These are phyloP conservation scores for Fusarium dlaminii DNA, from an alignment of 2,329 filamentous ascomycete genomes.

Conservation along the genomic window DNA sequence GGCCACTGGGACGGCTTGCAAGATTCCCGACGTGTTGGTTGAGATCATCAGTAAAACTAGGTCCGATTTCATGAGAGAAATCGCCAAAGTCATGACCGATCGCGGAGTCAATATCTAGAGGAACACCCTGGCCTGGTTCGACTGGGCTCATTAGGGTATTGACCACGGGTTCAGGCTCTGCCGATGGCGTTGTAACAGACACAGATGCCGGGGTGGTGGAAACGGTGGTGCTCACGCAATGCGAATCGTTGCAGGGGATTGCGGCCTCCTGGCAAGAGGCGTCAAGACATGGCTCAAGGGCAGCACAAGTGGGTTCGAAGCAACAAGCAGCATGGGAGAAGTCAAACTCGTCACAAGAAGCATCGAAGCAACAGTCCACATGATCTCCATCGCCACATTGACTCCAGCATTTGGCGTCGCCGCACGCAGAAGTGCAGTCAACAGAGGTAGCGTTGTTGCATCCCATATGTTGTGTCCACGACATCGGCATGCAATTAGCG, in stretches of 20 bases:
- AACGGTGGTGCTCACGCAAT: constrained; percentile 45
- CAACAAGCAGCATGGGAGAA: constrained; percentile 39
- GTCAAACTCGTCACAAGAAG: constrained; percentile 44
- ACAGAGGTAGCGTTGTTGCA: constrained; percentile 47
- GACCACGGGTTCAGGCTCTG: constrained; percentile 39
- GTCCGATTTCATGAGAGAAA: constrained; percentile 15
- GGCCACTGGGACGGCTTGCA: neutral
- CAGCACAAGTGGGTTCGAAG: constrained; percentile 45
- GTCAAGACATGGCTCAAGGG: constrained; percentile 52
- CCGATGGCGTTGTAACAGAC: constrained; percentile 44
- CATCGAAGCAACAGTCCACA: constrained; percentile 50
- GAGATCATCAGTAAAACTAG: constrained; percentile 12
- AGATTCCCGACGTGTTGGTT: constrained; percentile 14
- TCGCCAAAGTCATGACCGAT: constrained; percentile 13
- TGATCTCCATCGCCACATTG: constrained; percentile 47
- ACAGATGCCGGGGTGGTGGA: constrained; percentile 41
- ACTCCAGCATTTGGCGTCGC: constrained; percentile 43
- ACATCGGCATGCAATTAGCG: constrained; percentile 26
- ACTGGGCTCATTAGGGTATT: constrained; percentile 26
- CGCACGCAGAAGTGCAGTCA: constrained; percentile 50
- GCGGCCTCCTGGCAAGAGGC: constrained; percentile 43
- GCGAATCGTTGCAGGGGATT: constrained; percentile 48
- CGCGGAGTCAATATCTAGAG: constrained; percentile 22
- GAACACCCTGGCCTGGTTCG: constrained; percentile 9
- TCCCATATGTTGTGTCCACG: constrained; percentile 29